Evolutionary conservation across 2,329 filamentous ascomycete species (phyloP).

Genomic region (Fusarium tuaranense): DNA sequence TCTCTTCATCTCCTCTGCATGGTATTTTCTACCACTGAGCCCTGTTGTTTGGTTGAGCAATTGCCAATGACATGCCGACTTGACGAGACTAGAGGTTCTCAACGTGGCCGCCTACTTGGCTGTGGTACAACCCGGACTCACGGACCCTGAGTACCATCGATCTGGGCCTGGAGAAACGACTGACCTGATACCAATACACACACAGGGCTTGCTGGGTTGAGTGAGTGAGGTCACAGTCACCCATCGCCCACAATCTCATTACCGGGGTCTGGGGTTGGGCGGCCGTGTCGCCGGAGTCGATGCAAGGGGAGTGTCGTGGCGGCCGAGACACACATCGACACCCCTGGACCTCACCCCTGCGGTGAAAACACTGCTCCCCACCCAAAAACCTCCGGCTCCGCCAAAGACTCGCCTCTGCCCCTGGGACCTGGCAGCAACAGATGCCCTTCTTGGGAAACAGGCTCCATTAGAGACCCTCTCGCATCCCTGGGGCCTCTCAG

Average conservation of each 20-base stretch:
- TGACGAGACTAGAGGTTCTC: background rate
- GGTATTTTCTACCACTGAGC: background rate
- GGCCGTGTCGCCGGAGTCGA: conserved; percentile 21
- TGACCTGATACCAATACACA: conserved; percentile 31
- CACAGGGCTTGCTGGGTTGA: conserved; percentile 14
- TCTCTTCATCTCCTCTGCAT: conserved; percentile 24
- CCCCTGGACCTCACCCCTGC: conserved; percentile 32
- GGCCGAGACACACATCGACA: conserved; percentile 34
- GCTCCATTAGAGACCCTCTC: conserved; percentile 23
- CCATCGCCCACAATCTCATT: conserved; percentile 20
- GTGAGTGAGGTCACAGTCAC: conserved; percentile 22
- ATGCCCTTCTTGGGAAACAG: conserved; percentile 29
- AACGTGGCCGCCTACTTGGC: conserved; percentile 3
- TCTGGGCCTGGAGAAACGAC: conserved; percentile 20
- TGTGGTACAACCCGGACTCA: conserved; percentile 14
- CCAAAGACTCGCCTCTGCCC: conserved; percentile 39
- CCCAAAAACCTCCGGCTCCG: conserved; percentile 34
- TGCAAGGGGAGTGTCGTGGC: conserved; percentile 31
- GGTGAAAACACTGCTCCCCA: conserved; percentile 31
- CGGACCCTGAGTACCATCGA: conserved; percentile 6
- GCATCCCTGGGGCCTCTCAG: conserved; percentile 29
- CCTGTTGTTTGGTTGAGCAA: conserved; percentile 19
- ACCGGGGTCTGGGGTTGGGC: conserved; percentile 26
- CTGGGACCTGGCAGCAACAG: conserved; percentile 37
- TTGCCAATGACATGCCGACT: conserved; percentile 22